phyloP scores from a whole-genome alignment of 805 yeast species.

The Spathaspora sp. region DNA sequence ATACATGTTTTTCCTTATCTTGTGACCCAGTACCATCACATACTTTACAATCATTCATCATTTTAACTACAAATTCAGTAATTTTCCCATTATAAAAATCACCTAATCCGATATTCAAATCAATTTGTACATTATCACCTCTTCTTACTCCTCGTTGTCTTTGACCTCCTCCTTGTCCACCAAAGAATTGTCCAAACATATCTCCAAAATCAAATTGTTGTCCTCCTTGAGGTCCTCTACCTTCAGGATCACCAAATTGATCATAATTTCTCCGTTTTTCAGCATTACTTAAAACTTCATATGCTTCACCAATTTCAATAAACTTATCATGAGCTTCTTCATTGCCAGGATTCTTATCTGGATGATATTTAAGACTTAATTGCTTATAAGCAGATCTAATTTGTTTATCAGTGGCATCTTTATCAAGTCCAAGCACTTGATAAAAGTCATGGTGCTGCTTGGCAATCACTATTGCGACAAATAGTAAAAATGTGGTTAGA shows the following conservation, averaged over 20 bases:
- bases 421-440: conserved; percentile 62
- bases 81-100: conserved; percentile 72
- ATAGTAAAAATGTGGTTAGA: conserved; percentile 1
- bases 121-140: conserved; percentile 62
- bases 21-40: conserved; percentile 86
- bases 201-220: conserved; percentile 44
- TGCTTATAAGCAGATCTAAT: conserved; percentile 83
- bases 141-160: conserved; percentile 42
- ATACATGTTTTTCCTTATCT: conserved; percentile 66
- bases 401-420: conserved; percentile 70
- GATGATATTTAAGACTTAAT: conserved; percentile 83
- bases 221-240: conserved; percentile 21
- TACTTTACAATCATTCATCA: conserved; percentile 71
- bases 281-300: conserved; percentile 73
- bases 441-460: conserved; percentile 43
- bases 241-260: conserved; percentile 68
- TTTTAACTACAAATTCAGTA: conserved; percentile 54
- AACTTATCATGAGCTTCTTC: conserved; percentile 83
- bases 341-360: conserved; percentile 80
- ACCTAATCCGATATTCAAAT: conserved; percentile 51
- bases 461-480: conserved; percentile 4
- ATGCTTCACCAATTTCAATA: conserved; percentile 90
- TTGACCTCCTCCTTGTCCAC: conserved; percentile 15
- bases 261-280: conserved; percentile 72
- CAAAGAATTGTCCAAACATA: conserved; percentile 48